Base-by-base conservation (phyloP, 768 basidiomycete species). In the Leccinellum luteum region DNA sequence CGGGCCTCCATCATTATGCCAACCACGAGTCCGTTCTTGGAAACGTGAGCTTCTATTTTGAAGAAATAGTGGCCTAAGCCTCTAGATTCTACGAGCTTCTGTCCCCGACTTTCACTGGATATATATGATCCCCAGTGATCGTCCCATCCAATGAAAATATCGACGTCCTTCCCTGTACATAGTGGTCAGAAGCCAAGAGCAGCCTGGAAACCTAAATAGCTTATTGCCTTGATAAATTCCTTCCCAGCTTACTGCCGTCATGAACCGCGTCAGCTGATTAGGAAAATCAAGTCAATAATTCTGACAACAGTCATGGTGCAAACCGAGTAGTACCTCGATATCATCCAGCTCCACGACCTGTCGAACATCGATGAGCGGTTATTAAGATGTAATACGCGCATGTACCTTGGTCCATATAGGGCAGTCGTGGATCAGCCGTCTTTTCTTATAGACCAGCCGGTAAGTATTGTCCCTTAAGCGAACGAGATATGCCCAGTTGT, bases 401-500 rank as follows among this genome's bases (percentile, higher is more conserved):
- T 57, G 21, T 35, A 63, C 70, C 64, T 72, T 73, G 35, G 69
- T 71, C 71, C 70, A 74, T 59, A 74, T 67, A 3, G 49, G 55
- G 27, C 61, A 64, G 28, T 65, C 52, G 23, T 54, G 53, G 10
- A 73, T 25, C 28, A 63, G 52, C 28, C 25, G 60, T 27, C 65
- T 71, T 44, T 66, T 65, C 48, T 17, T 59, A 51, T 73, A 74
- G n/a, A 63, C 59, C 47, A 74, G 51, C 15, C 64, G 64, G 38
- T 71, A 70, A 3, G 35, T 60, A 14, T 55, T 55, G 43, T 69
- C 62, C 58, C 71, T 74, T 43, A 63, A 55, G 19, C 69, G 72
- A 15, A 73, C 60, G 17, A 73, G 61, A 64, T 74, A 54, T 47
- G 73, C 73, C 69, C 70, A 73, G 48, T 73, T 74, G 10, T 68